phyloP scores from a whole-genome alignment of 2,329 filamentous ascomycete species.

The Neocucurbitaria cava region DNA sequence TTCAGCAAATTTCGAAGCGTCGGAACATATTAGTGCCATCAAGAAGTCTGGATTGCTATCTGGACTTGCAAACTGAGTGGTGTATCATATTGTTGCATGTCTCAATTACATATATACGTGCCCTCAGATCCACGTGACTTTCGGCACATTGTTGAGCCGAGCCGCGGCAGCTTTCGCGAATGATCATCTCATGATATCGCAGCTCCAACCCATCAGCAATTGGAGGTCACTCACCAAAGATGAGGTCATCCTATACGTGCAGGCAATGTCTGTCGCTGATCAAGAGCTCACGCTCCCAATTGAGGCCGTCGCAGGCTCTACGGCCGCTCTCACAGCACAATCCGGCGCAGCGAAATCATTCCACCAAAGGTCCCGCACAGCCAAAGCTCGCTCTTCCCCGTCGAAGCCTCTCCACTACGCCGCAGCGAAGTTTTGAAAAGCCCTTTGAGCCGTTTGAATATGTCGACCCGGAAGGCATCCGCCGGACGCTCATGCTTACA shows the following conservation, averaged over 20 bases:
- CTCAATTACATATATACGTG: no score
- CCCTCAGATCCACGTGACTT: neutral
- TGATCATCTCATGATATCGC: slow-evolving; percentile 19
- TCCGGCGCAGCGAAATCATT: slow-evolving; percentile 37
- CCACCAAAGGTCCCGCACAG: slow-evolving; percentile 39
- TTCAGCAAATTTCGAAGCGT: no score
- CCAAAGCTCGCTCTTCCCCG: slow-evolving; percentile 32
- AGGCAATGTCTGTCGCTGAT: slow-evolving; percentile 48
- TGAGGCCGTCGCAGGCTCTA: slow-evolving; percentile 30
- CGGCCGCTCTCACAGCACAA: slow-evolving; percentile 33
- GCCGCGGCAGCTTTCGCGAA: slow-evolving; percentile 18
- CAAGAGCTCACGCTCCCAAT: slow-evolving; percentile 37
- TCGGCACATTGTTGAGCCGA: slow-evolving; percentile 20
- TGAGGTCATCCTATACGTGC: slow-evolving; percentile 52
- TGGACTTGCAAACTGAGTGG: no score
- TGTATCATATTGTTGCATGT: no score
- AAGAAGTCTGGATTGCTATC: no score
- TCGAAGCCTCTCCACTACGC: slow-evolving; percentile 41
- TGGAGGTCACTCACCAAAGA: slow-evolving; percentile 29
- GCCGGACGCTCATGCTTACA: slow-evolving; percentile 59
- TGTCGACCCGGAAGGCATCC: slow-evolving; percentile 43
- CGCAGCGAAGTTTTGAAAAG: slow-evolving; percentile 33
- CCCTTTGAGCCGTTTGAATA: slow-evolving; percentile 46
- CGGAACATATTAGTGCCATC: no score
- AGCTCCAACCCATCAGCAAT: slow-evolving; percentile 7